Evolutionary conservation across 805 yeast species (phyloP), one percentile per base, ranked within the genome.

Genomic region (Myxozyma nipponensis): DNA sequence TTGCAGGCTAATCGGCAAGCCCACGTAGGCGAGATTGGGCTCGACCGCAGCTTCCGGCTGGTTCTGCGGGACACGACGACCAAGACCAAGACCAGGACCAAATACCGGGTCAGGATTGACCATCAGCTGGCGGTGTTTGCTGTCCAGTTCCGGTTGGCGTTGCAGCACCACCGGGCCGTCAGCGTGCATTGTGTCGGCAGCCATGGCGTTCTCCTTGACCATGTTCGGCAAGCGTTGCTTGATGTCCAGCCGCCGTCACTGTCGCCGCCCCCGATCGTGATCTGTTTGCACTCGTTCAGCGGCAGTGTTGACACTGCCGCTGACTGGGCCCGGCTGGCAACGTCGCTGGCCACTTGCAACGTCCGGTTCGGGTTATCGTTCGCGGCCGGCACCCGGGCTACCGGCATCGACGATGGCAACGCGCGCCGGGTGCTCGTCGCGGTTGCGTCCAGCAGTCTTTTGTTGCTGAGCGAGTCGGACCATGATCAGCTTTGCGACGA

Each of bases 21-120:
- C 1, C 76, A 86, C 10, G 72, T 91, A 7, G 98, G 98, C 0
- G 98, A 91, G 61, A 76, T 88, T n/a, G 98, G 98, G 0, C 69
- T 93, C 1, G 98, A 91, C 65, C 85, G 83, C 65, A 62, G 79
- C 26, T 86, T 86, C 62, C 67, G n/a, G n/a, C n/a, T n/a, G n/a
- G n/a, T n/a, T n/a, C n/a, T n/a, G n/a, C n/a, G n/a, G 86, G 34
- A 70, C 69, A 50, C 82, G 82, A 2, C 69, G 71, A 51, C 51
- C 62, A 44, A 18, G 58, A 51, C 23, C 18, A 40, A 1, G 46
- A 38, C 15, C 40, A 26, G 15, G 41, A 66, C 75, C 1, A 73
- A 71, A n/a, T 77, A 77, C 50, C 73, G 75, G 52, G 90, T 87
- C 0, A 63, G 63, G 1, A 67, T 86, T 69, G 70, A 67, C 0